phyloP scores from a whole-genome alignment of 176 grass and related monocot species.

The Phragmites australis region DNA sequence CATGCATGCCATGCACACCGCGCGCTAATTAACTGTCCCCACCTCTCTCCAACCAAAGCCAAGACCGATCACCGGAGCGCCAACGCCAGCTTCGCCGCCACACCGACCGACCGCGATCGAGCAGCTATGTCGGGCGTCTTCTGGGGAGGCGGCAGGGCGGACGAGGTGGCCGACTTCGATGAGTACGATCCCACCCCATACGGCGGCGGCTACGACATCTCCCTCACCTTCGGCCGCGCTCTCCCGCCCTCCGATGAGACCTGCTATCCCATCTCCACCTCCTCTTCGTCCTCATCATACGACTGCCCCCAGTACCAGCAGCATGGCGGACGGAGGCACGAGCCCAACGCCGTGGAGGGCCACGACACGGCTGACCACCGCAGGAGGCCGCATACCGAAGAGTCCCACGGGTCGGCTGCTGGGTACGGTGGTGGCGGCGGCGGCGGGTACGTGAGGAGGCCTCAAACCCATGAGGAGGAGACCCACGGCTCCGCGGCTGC shows the following conservation, averaged over 20 bases:
- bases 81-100: neutral
- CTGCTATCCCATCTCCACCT: constrained; percentile 69
- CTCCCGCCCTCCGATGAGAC: constrained; percentile 79
- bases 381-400: constrained; percentile 3
- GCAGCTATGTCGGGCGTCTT: constrained; percentile 52
- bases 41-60: neutral
- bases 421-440: constrained; percentile 31
- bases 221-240: constrained; percentile 70
- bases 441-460: constrained; percentile 35
- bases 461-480: constrained; percentile 41
- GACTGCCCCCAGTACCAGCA: constrained; percentile 40
- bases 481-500: constrained; percentile 26
- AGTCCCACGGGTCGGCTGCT: constrained; percentile 22
- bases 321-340: constrained; percentile 33
- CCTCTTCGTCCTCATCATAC: constrained; percentile 44
- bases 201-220: constrained; percentile 80
- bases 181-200: constrained; percentile 87
- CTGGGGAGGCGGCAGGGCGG: constrained; percentile 40
- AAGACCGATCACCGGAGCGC: neutral
- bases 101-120: neutral
- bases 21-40: neutral
- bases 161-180: constrained; percentile 78
- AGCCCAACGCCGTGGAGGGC: neutral
- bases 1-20: neutral
- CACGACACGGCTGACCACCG: constrained; percentile 26